Evolutionary conservation across 139 green algal genomes (phyloP).

Genomic region (Pleodorina starrii): DNA sequence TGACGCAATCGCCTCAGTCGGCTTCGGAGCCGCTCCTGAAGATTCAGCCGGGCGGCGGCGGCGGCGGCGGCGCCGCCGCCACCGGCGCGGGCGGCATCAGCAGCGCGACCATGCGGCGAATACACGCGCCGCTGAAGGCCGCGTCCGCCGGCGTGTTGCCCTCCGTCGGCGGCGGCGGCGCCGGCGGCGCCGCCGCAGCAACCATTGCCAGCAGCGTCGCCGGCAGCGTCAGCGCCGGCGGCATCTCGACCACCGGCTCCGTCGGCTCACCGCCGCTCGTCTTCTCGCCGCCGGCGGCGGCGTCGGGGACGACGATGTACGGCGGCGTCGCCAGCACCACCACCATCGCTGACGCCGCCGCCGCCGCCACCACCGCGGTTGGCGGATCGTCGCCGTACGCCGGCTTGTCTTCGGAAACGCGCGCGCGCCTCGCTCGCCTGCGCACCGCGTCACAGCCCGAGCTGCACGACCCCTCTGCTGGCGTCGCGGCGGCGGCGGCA

Average conservation of each 20-base stretch:
- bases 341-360: neutral
- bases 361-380: too few species aligned
- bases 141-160: neutral
- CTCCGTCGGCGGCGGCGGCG: neutral
- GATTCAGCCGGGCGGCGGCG: neutral
- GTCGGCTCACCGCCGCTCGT: constrained; percentile 2
- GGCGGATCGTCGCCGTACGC: neutral
- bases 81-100: neutral
- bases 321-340: neutral
- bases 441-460: neutral
- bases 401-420: constrained; percentile 26
- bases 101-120: neutral
- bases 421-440: constrained; percentile 23
- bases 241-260: neutral
- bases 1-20: neutral
- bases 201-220: neutral
- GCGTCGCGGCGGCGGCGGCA: neutral
- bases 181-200: neutral
- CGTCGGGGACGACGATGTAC: neutral
- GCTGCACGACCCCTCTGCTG: neutral
- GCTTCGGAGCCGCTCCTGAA: constrained; percentile 17
- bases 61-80: neutral
- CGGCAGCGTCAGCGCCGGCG: neutral
- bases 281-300: neutral
- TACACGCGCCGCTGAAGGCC: constrained; percentile 3